These are phyloP conservation scores for Suillus subaureus DNA, from an alignment of 768 basidiomycete species.

Conservation along the genomic window DNA sequence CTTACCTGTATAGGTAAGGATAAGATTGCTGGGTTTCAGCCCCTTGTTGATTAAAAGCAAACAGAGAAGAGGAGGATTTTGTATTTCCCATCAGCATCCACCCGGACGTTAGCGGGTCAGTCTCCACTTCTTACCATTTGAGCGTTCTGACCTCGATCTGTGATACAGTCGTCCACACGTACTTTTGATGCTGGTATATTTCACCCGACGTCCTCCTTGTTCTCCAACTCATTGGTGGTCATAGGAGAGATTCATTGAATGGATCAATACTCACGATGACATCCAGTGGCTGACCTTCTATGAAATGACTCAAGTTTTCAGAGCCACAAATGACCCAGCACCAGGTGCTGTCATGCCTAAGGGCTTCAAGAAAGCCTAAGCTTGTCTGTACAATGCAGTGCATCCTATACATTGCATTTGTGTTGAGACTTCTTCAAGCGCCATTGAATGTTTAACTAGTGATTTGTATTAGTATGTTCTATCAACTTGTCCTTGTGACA, in stretches of 20 bases:
- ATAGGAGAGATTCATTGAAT: constrained; percentile 73
- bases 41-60: not conserved
- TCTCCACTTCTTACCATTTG: not conserved
- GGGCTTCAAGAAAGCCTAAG: constrained; percentile 30
- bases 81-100: constrained; percentile 79
- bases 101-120: constrained; percentile 73
- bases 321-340: constrained; percentile 49
- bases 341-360: constrained; percentile 58
- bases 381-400: not conserved
- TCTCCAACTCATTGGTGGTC: not conserved
- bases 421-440: not conserved
- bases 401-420: not conserved
- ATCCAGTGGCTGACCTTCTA: constrained; percentile 74
- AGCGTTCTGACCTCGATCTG: constrained; percentile 7
- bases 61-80: constrained; percentile 62
- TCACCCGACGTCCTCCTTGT: not conserved
- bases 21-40: not conserved
- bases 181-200: constrained; percentile 65
- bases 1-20: constrained; percentile 61
- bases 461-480: not conserved
- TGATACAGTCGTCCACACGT: constrained; percentile 61
- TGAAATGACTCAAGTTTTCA: constrained; percentile 66
- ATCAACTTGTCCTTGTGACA: not conserved
- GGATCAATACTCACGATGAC: constrained; percentile 69
- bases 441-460: not conserved